Percentiles rank a stretch among this genome's conserved stretches.
Conservation (phyloP, 2,329 filamentous ascomycete species). For the Fusarium pseudonygamai region DNA sequence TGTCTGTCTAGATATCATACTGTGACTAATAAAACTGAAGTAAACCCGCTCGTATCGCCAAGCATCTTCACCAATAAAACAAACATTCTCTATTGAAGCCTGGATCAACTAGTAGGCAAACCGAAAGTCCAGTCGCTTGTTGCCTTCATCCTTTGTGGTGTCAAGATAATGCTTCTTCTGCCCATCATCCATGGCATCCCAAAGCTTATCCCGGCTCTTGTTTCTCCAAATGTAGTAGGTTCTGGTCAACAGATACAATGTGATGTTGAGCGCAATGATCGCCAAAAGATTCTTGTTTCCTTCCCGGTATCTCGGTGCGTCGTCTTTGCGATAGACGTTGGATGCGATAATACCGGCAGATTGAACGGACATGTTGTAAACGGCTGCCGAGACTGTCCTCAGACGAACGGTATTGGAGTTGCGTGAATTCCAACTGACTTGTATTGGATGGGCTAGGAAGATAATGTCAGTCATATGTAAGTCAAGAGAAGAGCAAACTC, state of each 20-base stretch:
- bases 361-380: neutral
- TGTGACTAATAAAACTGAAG: neutral
- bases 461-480: neutral
- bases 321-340: neutral
- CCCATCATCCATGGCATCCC: neutral
- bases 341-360: neutral
- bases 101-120: neutral
- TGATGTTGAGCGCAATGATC: neutral
- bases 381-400: neutral
- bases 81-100: neutral
- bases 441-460: neutral
- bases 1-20: too few relatives aligned
- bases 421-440: neutral
- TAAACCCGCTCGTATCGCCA: neutral
- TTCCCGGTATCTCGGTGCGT: neutral
- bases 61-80: neutral
- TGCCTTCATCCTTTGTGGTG: neutral
- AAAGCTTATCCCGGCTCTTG: neutral
- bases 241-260: neutral
- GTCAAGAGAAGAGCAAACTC: rapidly evolving
- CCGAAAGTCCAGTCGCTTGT: neutral
- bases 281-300: neutral
- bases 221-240: neutral
- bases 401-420: neutral
- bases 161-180: neutral